These are phyloP conservation scores for Leishmania major DNA, from an alignment of 208 protist genomes.

Conservation along the genomic window DNA sequence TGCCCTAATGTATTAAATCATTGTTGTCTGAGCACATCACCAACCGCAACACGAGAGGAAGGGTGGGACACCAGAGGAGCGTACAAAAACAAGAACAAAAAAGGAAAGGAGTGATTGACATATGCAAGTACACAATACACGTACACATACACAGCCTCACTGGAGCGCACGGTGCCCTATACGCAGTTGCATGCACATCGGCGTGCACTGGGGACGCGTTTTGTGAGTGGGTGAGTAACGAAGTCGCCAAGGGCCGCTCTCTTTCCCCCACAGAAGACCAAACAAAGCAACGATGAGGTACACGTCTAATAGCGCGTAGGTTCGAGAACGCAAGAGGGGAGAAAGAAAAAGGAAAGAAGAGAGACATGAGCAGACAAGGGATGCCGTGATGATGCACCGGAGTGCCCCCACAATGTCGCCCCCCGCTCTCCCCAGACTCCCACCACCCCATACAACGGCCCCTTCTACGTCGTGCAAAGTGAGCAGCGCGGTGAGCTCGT, in stretches of 20 bases:
- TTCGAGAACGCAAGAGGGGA: neutral
- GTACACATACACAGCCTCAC: neutral
- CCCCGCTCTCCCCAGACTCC: no score
- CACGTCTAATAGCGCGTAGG: neutral
- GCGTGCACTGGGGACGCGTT: neutral
- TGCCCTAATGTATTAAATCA: no score
- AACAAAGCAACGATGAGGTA: neutral
- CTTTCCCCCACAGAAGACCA: neutral
- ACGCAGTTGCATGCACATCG: neutral
- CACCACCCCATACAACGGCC: neutral
- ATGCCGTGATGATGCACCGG: neutral
- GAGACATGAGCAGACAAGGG: neutral
- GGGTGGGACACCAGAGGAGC: neutral
- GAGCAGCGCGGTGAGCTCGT: neutral
- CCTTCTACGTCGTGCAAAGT: neutral
- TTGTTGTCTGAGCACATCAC: neutral
- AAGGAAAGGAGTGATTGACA: neutral
- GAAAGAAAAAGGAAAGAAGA: neutral
- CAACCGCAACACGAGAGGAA: neutral
- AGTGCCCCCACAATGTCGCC: neutral
- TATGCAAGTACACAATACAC: neutral
- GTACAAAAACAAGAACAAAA: no score
- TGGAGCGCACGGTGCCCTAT: neutral
- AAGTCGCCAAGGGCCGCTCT: neutral
- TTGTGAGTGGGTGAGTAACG: neutral